Evolutionary conservation across 768 basidiomycete species (phyloP), one percentile per base, ranked within the genome.

Genomic region (Tulasnella sp.): DNA sequence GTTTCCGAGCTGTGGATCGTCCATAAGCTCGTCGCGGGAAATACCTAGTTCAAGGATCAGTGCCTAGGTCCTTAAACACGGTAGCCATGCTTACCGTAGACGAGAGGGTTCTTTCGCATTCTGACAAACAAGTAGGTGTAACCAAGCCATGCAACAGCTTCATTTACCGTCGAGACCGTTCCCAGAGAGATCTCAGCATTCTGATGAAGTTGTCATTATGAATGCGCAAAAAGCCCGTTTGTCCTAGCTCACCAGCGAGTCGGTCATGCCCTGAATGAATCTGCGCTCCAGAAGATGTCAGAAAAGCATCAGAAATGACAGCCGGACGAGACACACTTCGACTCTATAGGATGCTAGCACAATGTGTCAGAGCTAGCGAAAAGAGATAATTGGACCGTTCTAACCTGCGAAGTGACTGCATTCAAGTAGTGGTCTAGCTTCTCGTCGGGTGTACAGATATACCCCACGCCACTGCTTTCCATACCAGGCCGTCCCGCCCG

Each of bases 41-140:
- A 98, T 91, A 4, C 96, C 96, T 96, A 83, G 4, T 16, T 64
- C 48, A 83, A 37, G 22, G 84, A 34, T 78, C 46, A 81, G 64
- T 42, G 44, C 37, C 3, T 14, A 31, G 18, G 28, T 76, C 14
- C 34, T 14, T 46, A 82, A 42, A 41, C 14, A 28, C 44, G 44
- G 50, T 34, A 7, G 73, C 22, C 41, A 3, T 42, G 46, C 88
- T 78, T 82, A 94, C 96, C 96, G 84, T 97, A 97, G 75, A 92
- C 86, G 83, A 92, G 91, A 3, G 97, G 97, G 83, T 96, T 97
- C 85, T 93, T 94, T 73, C 91, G 89, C 96, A 99, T 97, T 77
- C 97, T 90, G 14, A 98, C 96, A 84, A 94, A 96, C 42, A 99
- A 90, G 85, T 99, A 99, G 1, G 98, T 98, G 85, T 98, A 99